phyloP scores from a whole-genome alignment of 768 basidiomycete species.

The Rubroboletus pulcherrimus region DNA sequence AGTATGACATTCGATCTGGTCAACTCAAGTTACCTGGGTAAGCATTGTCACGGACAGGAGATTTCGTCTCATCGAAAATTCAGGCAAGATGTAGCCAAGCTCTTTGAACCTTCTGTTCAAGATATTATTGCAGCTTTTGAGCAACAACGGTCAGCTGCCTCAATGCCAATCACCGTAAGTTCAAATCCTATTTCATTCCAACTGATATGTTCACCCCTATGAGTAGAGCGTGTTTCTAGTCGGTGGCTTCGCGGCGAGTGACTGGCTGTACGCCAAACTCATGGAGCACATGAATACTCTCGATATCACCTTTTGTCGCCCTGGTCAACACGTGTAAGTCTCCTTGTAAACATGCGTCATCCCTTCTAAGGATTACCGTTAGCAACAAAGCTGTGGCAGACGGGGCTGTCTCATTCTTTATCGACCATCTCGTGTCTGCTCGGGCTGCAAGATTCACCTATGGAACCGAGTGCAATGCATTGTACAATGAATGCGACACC shows the following conservation, averaged over 20 bases:
- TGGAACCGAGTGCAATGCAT: slow-evolving; percentile 13
- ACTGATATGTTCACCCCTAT: neutral
- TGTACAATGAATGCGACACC: slow-evolving; percentile 6
- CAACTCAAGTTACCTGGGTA: slow-evolving; percentile 36
- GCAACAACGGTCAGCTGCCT: slow-evolving; percentile 8
- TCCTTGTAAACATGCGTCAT: neutral
- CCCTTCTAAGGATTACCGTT: neutral
- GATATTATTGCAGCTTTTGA: slow-evolving; percentile 15
- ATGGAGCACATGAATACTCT: slow-evolving; percentile 9
- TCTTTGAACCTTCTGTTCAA: slow-evolving; percentile 12
- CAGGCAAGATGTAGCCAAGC: slow-evolving; percentile 9
- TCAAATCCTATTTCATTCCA: neutral
- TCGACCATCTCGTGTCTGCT: slow-evolving; percentile 11
- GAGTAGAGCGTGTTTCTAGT: slow-evolving; percentile 11
- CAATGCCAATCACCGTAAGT: slow-evolving; percentile 8
- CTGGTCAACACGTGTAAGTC: slow-evolving; percentile 14
- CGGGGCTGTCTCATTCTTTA: slow-evolving; percentile 10
- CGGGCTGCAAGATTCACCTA: slow-evolving; percentile 12
- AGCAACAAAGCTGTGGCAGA: slow-evolving; percentile 18
- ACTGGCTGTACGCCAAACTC: slow-evolving; percentile 10
- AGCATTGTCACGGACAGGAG: slow-evolving; percentile 19
- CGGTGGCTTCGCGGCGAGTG: slow-evolving; percentile 14
- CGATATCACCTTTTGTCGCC: slow-evolving; percentile 9
- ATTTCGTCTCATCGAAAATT: slow-evolving; percentile 35
- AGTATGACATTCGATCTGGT: slow-evolving; percentile 34